Conservation (phyloP, 75 land plant species). For the Cupressus sempervirens region DNA sequence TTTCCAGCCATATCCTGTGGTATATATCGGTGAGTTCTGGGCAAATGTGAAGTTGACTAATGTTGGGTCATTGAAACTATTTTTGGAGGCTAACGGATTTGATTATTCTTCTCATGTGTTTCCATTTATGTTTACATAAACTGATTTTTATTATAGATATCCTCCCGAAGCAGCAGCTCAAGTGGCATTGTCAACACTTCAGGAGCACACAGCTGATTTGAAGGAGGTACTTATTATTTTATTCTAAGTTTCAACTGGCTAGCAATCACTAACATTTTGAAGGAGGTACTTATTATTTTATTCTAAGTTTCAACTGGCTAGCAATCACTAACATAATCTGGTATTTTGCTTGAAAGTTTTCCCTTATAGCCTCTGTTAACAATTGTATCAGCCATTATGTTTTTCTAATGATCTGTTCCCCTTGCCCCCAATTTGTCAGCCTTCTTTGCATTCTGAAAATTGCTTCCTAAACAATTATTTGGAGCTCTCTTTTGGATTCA, state of each 20-base stretch:
- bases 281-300: slow-evolving; percentile 29
- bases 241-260: not conserved
- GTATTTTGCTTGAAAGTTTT: not conserved
- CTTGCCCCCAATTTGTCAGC: not conserved
- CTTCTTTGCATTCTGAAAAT: not conserved
- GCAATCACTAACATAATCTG: not conserved
- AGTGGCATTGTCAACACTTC: slow-evolving; percentile 46
- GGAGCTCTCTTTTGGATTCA: not conserved
- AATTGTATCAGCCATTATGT: not conserved
- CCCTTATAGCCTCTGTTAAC: not conserved
- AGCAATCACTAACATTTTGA: slow-evolving; percentile 13
- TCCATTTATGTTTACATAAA: not conserved
- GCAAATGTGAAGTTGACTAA: not conserved
- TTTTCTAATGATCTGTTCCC: not conserved
- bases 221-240: slow-evolving; percentile 29
- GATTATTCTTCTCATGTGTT: not conserved
- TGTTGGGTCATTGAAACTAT: slow-evolving; percentile 1
- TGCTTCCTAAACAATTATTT: not conserved
- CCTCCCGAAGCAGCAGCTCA: slow-evolving; percentile 61
- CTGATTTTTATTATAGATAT: slow-evolving; percentile 35
- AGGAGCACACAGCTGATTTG: slow-evolving; percentile 32
- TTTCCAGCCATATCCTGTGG: slow-evolving; percentile 97
- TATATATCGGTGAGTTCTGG: slow-evolving; percentile 59
- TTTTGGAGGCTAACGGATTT: not conserved
- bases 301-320: not conserved